phyloP scores from a whole-genome alignment of 768 basidiomycete genomes.

The Boletus insuetus region DNA sequence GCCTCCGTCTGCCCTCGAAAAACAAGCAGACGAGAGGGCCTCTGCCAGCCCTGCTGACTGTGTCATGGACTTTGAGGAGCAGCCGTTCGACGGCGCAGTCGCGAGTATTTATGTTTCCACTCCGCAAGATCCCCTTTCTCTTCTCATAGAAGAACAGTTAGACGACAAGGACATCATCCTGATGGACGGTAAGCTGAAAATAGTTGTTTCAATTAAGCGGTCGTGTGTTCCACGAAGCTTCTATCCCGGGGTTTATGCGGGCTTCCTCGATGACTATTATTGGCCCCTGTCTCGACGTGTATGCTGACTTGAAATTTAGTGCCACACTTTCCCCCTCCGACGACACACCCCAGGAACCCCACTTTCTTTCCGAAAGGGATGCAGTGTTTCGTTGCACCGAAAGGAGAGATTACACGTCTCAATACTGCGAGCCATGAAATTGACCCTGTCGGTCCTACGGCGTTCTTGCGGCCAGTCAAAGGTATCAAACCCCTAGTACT shows the following conservation, averaged over 20 bases:
- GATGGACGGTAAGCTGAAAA: constrained; percentile 52
- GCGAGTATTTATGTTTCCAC: constrained; percentile 31
- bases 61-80: constrained; percentile 7
- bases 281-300: constrained; percentile 15
- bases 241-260: constrained; percentile 25
- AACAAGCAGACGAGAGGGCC: background rate
- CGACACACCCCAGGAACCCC: constrained; percentile 36
- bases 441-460: background rate
- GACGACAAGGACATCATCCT: constrained; percentile 49
- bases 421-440: background rate
- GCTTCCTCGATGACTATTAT: constrained; percentile 15
- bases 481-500: constrained; percentile 58
- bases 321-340: constrained; percentile 54
- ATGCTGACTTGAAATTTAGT: constrained; percentile 40
- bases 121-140: constrained; percentile 22
- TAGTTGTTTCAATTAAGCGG: constrained; percentile 7
- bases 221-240: constrained; percentile 12
- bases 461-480: constrained; percentile 50
- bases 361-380: constrained; percentile 34
- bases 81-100: constrained; percentile 32
- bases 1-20: constrained; percentile 15
- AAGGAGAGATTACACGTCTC: constrained; percentile 8
- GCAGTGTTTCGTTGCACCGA: constrained; percentile 25
- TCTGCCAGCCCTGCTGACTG: background rate
- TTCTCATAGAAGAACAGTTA: constrained; percentile 55